Base-by-base conservation (phyloP, 441 rosid genomes). In the Populus hybrid region DNA sequence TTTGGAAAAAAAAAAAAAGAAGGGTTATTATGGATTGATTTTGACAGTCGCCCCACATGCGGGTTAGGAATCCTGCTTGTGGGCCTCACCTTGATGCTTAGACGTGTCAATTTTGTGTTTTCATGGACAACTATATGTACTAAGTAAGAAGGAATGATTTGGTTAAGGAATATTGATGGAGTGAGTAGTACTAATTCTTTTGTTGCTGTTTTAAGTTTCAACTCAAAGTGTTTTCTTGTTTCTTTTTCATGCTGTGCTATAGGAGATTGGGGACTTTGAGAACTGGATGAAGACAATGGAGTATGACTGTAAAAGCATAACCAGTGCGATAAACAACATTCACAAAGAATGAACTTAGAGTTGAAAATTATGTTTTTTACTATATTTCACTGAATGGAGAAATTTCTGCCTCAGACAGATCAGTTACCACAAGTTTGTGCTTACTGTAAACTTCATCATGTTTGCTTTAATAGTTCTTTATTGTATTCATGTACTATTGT, bases 281-380 rank as follows among this genome's bases (percentile, higher is more conserved):
- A 92, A 93, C 77, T 93, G 94, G 98, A 90, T 90, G 92, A 93
- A 89, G 92, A 87, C 88, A 7, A 92, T 93, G 98, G 96, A 93
- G 78, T 91, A 82, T 79, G 98, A 93, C 78, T 91, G 93, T 74
- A 89, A 85, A 81, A 90, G 88, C 80, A 89, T 93, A 76, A 90
- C 78, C 76, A 82, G 92, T 64, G 92, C 94, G 6, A 89, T 93
- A 78, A 85, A 87, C 65, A 89, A 87, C 77, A 92, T 91, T 81
- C 91, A 90, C 67, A 85, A 86, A 77, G 80, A 83, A 28, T 84
- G 80, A 84, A 65, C 70, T 65, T 35, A 7, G 4, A 46, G 59
- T 50, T 50, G n/a, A 50, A 5, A 50, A 50, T n/a, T 50, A 50
- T 50, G 59, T 18, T 16, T 50, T 50, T 50, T 50, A 11, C 53